Percentiles rank a stretch among this genome's conserved stretches.
phyloP scores from a whole-genome alignment of 2,329 filamentous ascomycete species.

The Sporothrix pseudoabietina region DNA sequence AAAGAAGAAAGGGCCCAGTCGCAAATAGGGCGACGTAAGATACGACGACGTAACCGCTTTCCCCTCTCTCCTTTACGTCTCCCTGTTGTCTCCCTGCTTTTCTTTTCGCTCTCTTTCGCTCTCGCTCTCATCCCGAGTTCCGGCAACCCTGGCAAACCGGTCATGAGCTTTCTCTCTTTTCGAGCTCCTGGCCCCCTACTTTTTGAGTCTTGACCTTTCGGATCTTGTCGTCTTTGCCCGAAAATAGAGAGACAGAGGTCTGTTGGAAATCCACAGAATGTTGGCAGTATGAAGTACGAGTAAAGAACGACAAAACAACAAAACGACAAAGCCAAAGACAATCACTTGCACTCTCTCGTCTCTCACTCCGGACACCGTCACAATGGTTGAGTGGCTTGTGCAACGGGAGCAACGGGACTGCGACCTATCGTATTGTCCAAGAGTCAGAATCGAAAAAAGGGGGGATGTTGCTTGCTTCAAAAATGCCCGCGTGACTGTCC shows the following conservation, averaged over 20 bases:
- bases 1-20: neutral
- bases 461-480: neutral
- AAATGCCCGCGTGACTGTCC: conserved; percentile 23
- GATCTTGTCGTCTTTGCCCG: neutral
- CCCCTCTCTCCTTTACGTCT: too few relatives aligned
- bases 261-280: neutral
- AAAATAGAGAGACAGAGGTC: neutral
- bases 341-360: neutral
- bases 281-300: neutral
- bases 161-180: neutral
- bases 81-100: neutral
- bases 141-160: neutral
- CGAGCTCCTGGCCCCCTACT: neutral
- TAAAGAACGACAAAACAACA: neutral
- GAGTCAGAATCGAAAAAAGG: neutral
- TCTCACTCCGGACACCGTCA: neutral
- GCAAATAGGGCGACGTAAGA: conserved; percentile 8
- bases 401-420: neutral
- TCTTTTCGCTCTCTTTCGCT: neutral
- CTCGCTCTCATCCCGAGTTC: neutral
- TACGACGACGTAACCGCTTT: conserved; percentile 1
- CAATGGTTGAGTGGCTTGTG: neutral
- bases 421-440: neutral
- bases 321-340: neutral
- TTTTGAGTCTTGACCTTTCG: neutral